phyloP scores from a whole-genome alignment of 1,284 basidiomycete genomes.

The Puccinia hordei region DNA sequence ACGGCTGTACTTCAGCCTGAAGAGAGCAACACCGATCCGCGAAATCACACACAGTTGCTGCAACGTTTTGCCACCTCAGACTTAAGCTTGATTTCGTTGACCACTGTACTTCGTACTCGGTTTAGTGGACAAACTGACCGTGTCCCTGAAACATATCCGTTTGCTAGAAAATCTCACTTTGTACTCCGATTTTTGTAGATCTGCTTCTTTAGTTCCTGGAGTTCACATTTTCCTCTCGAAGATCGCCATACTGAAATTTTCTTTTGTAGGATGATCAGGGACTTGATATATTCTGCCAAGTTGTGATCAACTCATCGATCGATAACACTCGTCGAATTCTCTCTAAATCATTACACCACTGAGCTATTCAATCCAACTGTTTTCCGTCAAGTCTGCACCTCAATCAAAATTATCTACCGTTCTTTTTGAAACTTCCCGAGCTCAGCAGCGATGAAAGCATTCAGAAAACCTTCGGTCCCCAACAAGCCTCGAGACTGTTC shows the following conservation, averaged over 20 bases:
- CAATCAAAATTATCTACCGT: too few species aligned
- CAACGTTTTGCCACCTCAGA: constrained; percentile 1
- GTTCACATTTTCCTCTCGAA: neutral
- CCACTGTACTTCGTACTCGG: neutral
- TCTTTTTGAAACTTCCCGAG: neutral
- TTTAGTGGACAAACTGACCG: too few species aligned
- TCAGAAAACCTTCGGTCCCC: constrained; percentile 21
- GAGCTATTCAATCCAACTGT: neutral
- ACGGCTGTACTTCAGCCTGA: constrained; percentile 16
- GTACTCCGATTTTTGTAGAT: neutral
- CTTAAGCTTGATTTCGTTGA: neutral
- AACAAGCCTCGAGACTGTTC: constrained; percentile 24
- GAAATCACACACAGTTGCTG: neutral
- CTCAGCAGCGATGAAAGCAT: constrained; percentile 20
- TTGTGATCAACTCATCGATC: constrained; percentile 4
- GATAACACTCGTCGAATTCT: neutral
- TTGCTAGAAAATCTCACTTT: too few species aligned
- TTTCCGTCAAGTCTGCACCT: neutral
- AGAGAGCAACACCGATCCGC: neutral
- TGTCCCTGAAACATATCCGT: too few species aligned
- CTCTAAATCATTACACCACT: neutral
- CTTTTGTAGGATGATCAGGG: neutral
- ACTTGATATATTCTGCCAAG: neutral
- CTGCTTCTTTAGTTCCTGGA: neutral
- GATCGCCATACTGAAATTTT: neutral